Evolutionary conservation across 208 protist genomes (phyloP), one percentile per base, ranked within the genome.

Genomic region (Phytomonas sp.): DNA sequence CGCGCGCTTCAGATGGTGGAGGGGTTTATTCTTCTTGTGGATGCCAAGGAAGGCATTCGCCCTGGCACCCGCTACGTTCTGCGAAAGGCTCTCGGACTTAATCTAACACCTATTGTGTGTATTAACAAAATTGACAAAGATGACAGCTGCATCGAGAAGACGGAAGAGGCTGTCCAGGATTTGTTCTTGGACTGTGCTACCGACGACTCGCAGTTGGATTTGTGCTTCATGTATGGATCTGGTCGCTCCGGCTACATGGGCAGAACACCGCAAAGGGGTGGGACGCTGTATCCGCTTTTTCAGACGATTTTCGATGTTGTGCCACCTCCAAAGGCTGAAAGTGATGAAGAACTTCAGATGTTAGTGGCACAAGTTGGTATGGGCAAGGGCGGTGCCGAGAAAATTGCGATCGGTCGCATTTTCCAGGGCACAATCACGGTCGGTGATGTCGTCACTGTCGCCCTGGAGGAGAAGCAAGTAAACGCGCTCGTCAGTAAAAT

Each of bases 61-160:
- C 89, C 98, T 15, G 97, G 98, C 53, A 99, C 98, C 8, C 98
- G 98, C 43, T 99, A 99, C 76, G 98, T 99, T 34, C 84, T 99
- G 36, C 89, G 84, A n/a, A 99, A 99, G 84, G 97, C 98, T 0
- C 88, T 99, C 13, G 60, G 82, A 28, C 75, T 95, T 3, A 90
- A 95, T 60, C 81, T 99, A n/a, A 91, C 83, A 46, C 94, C 98
- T 15, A 97, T 99, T 69, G 97, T 99, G 15, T 97, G 98, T 37
- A 68, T 99, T 31, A 99, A 99, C 80, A 99, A 99, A 75, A 96
- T 98, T 68, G 97, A 98, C 80, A 93, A 96, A 76, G 92, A 97
- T 43, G 90, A 94, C 64, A 77, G 84, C 26, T 77, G 85, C 68
- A 96, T 98, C 72, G 82, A 78, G 31, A 89, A 96, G 74, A 97